phyloP scores from a whole-genome alignment of 768 basidiomycete genomes.

The Boletus sp. region DNA sequence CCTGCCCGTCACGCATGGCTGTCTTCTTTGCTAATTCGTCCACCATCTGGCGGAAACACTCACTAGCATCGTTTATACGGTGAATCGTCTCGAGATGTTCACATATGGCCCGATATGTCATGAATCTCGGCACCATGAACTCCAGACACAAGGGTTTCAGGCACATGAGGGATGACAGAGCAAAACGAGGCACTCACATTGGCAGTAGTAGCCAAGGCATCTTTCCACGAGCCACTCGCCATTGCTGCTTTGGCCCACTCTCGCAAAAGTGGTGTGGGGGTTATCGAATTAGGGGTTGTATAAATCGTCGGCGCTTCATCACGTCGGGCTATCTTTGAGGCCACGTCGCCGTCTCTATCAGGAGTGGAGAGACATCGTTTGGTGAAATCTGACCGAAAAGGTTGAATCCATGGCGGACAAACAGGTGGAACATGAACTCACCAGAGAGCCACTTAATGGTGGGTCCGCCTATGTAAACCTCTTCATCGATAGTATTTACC shows the following conservation, averaged over 20 bases:
- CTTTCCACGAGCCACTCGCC: constrained; percentile 1
- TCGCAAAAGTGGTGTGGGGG: not conserved
- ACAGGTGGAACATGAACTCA: too few species aligned
- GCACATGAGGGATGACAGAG: not conserved
- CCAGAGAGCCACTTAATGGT: too few species aligned
- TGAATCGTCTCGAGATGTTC: not conserved
- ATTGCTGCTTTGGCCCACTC: constrained; percentile 7
- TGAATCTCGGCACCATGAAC: not conserved
- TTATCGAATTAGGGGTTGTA: not conserved
- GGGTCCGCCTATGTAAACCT: too few species aligned
- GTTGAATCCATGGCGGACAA: too few species aligned
- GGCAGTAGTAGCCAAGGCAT: not conserved
- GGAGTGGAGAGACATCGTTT: not conserved
- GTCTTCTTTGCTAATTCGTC: not conserved
- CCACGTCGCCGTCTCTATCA: not conserved
- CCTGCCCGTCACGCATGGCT: not conserved
- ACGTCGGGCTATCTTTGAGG: too few species aligned
- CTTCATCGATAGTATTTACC: too few species aligned
- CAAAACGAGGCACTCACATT: not conserved
- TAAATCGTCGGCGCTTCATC: not conserved
- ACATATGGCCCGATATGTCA: not conserved
- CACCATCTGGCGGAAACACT: not conserved
- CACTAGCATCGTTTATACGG: not conserved
- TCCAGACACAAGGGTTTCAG: not conserved
- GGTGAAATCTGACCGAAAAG: not conserved